A percentile compares a stretch with the other conserved stretches of the same genome.
These are phyloP conservation scores for Moniliella sp. DNA, from an alignment of 1,284 basidiomycete genomes.

Conservation along the genomic window DNA sequence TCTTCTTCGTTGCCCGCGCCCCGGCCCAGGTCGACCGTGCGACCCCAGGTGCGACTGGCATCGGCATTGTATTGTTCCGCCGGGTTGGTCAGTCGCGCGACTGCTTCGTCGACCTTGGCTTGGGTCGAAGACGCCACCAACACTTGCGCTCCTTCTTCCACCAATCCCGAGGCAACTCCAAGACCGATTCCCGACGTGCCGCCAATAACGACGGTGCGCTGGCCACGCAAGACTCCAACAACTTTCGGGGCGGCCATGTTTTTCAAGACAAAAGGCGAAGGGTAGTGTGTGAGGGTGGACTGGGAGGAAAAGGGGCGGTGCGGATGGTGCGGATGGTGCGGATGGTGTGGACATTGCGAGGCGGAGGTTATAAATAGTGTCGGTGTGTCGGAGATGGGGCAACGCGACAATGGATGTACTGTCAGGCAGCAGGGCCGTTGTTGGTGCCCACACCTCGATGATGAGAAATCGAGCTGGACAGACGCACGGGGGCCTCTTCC, in stretches of 20 bases:
- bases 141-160: conserved; percentile 1
- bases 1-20: neutral
- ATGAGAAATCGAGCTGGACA: no score
- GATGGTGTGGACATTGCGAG: no score
- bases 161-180: neutral
- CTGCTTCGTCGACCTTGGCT: neutral
- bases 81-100: neutral
- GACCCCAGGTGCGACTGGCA: neutral
- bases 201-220: conserved; percentile 1
- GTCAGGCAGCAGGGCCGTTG: no score
- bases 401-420: no score
- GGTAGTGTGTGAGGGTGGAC: no score
- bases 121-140: neutral
- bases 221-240: neutral
- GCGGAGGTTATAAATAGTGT: no score
- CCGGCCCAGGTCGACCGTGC: neutral
- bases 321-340: no score
- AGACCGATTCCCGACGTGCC: neutral
- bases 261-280: no score
- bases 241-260: neutral
- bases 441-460: no score
- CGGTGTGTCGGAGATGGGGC: no score
- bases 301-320: no score
- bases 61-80: conserved; percentile 1
- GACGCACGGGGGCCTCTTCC: no score